Conservation (phyloP, 2,329 filamentous ascomycete species). For the Shiraia bambusicola region DNA sequence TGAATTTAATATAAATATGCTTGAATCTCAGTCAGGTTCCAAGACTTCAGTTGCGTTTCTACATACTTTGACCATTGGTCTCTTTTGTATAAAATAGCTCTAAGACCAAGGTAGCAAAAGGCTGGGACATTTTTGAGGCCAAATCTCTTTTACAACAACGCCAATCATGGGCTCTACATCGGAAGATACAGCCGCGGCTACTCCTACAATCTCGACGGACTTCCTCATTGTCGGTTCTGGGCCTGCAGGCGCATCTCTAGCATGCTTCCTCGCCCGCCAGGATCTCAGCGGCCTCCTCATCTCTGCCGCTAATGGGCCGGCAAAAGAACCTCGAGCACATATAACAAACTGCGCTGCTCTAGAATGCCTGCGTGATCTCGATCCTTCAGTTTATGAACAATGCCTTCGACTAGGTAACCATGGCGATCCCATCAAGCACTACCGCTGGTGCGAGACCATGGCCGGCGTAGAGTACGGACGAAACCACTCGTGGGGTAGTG, state of each 20-base stretch:
- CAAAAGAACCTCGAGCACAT: constrained; percentile 61
- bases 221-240: constrained; percentile 57
- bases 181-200: background rate
- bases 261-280: constrained; percentile 55
- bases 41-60: too few species aligned
- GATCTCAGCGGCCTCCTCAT: constrained; percentile 58
- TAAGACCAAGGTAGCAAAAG: too few species aligned
- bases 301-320: constrained; percentile 51
- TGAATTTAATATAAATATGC: too few species aligned
- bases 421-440: constrained; percentile 44
- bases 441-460: constrained; percentile 49
- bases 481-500: constrained; percentile 48
- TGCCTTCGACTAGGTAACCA: constrained; percentile 35
- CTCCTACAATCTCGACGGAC: constrained; percentile 43
- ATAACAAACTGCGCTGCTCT: constrained; percentile 60
- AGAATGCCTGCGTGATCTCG: constrained; percentile 53
- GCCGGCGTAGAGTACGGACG: constrained; percentile 49
- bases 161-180: constrained; percentile 1
- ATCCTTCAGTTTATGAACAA: constrained; percentile 39
- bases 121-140: too few species aligned
- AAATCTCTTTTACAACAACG: too few species aligned
- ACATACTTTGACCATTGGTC: too few species aligned
- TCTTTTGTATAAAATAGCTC: too few species aligned
- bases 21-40: too few species aligned
- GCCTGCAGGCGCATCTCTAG: constrained; percentile 57